These are phyloP conservation scores for Scortechinia acanthostroma DNA, from an alignment of 2,329 filamentous ascomycete species.

Conservation along the genomic window DNA sequence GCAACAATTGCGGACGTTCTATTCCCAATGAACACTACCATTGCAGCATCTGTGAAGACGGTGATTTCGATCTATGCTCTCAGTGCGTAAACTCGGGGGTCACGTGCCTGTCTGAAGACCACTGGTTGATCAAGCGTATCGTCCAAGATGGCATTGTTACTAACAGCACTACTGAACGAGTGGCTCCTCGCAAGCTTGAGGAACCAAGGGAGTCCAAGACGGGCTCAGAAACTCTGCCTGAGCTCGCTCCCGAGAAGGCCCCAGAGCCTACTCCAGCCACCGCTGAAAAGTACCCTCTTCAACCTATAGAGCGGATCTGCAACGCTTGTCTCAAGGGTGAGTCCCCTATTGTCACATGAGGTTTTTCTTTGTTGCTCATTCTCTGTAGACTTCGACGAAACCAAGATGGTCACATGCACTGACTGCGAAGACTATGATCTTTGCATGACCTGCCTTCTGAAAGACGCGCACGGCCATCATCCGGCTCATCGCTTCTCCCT, in stretches of 20 bases:
- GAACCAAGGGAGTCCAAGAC: no score
- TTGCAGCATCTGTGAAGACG: conserved; percentile 85
- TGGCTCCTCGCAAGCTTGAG: conserved; percentile 54
- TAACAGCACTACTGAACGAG: conserved; percentile 77
- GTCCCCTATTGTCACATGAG: no score
- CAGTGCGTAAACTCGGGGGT: conserved; percentile 70
- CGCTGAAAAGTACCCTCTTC: background rate
- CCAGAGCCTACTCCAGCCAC: background rate
- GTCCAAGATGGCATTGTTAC: conserved; percentile 73
- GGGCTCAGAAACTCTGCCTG: conserved; percentile 1
- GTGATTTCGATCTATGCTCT: conserved; percentile 89
- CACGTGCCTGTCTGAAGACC: conserved; percentile 70
- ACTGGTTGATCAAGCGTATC: conserved; percentile 91
- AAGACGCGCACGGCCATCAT: conserved; percentile 79
- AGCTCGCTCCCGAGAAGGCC: background rate
- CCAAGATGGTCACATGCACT: conserved; percentile 77
- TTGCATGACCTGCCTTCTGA: conserved; percentile 74
- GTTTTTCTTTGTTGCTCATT: no score
- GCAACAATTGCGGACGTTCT: conserved; percentile 77
- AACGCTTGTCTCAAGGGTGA: background rate
- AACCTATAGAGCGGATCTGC: background rate
- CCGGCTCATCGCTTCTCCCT: conserved; percentile 76
- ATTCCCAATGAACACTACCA: conserved; percentile 85
- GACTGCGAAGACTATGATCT: conserved; percentile 86
- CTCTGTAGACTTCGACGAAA: conserved; percentile 71